Conservation (phyloP, 108 stramenopile species). For the Phaeodactylum tricornutum region DNA sequence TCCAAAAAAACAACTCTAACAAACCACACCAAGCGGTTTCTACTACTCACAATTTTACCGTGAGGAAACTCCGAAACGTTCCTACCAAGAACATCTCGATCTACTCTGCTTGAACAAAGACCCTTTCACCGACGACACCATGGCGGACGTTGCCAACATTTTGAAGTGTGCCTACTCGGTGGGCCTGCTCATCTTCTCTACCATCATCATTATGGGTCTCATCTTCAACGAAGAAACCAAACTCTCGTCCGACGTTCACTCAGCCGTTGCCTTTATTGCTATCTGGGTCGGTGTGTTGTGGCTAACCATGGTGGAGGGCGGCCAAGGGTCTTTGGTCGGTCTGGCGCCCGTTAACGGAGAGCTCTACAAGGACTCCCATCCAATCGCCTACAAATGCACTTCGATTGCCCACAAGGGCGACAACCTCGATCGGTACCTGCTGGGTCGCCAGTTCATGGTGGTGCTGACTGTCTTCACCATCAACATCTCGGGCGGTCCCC, state of each 20-base stretch:
- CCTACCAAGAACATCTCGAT: too few relatives aligned
- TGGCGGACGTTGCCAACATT: too few relatives aligned
- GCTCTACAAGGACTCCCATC: slow-evolving; percentile 62
- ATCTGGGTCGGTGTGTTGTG: slow-evolving; percentile 43
- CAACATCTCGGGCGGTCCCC: slow-evolving; percentile 38
- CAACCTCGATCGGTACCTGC: slow-evolving; percentile 76
- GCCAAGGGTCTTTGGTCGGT: slow-evolving; percentile 71
- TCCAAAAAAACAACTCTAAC: too few relatives aligned
- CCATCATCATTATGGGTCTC: slow-evolving; percentile 9
- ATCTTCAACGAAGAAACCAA: slow-evolving; percentile 55
- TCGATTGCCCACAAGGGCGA: slow-evolving; percentile 57
- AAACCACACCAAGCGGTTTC: too few relatives aligned
- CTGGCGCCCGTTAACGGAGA: slow-evolving; percentile 55
- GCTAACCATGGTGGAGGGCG: slow-evolving; percentile 73
- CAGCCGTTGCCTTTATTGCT: slow-evolving; percentile 33
- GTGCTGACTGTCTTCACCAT: slow-evolving; percentile 44
- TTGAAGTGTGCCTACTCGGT: slow-evolving; percentile 9
- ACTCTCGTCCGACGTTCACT: slow-evolving; percentile 38
- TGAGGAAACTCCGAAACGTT: too few relatives aligned
- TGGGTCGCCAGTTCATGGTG: slow-evolving; percentile 85
- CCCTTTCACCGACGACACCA: too few relatives aligned
- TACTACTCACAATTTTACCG: too few relatives aligned
- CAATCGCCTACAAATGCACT: slow-evolving; percentile 47
- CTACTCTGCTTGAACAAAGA: too few relatives aligned
- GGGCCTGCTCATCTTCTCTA: slow-evolving; percentile 10